phyloP scores from a whole-genome alignment of 2,329 filamentous ascomycete species.

The Xylaria sp. region DNA sequence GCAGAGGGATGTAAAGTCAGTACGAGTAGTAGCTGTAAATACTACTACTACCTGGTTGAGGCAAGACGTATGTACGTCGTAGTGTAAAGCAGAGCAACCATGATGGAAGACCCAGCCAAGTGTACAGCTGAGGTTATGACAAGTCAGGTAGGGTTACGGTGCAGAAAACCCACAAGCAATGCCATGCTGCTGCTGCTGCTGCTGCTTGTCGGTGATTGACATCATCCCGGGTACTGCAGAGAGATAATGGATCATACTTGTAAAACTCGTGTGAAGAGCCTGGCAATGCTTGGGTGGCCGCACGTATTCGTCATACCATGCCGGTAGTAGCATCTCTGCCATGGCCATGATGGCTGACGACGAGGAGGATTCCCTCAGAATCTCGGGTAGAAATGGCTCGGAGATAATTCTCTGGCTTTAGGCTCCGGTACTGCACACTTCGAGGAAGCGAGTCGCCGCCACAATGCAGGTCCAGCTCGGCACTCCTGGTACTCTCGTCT shows the following conservation, averaged over 20 bases:
- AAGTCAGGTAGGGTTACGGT: conserved; percentile 5
- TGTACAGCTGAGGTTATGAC: background rate
- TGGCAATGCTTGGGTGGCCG: background rate
- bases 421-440: conserved; percentile 12
- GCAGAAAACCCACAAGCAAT: conserved; percentile 7
- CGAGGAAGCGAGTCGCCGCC: conserved; percentile 13
- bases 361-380: too few relatives aligned
- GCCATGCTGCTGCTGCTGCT: background rate
- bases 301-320: background rate
- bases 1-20: too few relatives aligned
- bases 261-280: background rate
- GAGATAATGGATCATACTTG: background rate
- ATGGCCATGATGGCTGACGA: background rate
- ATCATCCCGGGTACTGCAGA: background rate
- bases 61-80: background rate
- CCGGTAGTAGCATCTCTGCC: too few relatives aligned
- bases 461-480: conserved; percentile 20
- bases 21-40: too few relatives aligned
- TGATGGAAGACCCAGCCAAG: background rate
- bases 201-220: background rate
- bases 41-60: background rate
- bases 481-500: conserved; percentile 3
- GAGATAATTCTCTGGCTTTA: conserved; percentile 8
- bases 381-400: conserved; percentile 2
- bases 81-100: background rate